Base-by-base conservation (phyloP, 805 yeast genomes). In the Candida hungchunana region DNA sequence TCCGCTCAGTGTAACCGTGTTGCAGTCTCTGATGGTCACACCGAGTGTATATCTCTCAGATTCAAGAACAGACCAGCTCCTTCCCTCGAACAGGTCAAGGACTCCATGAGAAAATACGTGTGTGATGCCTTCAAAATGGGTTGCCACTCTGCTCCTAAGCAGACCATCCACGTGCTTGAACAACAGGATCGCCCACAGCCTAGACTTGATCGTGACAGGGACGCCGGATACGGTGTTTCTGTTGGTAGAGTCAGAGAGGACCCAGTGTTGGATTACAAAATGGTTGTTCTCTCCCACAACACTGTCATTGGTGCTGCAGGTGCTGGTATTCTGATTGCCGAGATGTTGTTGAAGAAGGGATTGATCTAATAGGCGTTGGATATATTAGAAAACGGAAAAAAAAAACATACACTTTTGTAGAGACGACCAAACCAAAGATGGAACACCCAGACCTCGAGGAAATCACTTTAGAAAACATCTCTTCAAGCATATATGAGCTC, bases 281-380 rank as follows among this genome's bases (percentile, higher is more conserved):
- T 93, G 89, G 96, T 93, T 37, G 93, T 88, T n/a, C 69, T 93
- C 48, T 89, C 97, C 18, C 98, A 93, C 64, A 93, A 93, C 73
- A 93, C 98, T 37, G 75, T 93, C 53, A 86, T 93, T 49, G 98
- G 98, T 57, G 98, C 98, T 56, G 98, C 98, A 18, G 98, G 98
- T 60, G 83, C 97, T 7, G 98, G 98, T 62, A 73, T 93, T 43
- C 77, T 93, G 62, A 93, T 93, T 59, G 98, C 95, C 35, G 98
- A 93, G 69, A 71, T 88, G 37, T 71, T 93, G 52, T 63, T 75
- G 42, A 89, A 89, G 42, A 88, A 82, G 67, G 72, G 76, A 42
- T 63, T 86, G 48, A 72, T 90, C 45, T 88, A 73, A 60, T 15
- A 25, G n/a, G 7, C 10, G 23, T 20, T n/a, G n/a, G n/a, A n/a